Base-by-base conservation (phyloP, 805 yeast genomes). In the Zygotorulaspora chibaensis region DNA sequence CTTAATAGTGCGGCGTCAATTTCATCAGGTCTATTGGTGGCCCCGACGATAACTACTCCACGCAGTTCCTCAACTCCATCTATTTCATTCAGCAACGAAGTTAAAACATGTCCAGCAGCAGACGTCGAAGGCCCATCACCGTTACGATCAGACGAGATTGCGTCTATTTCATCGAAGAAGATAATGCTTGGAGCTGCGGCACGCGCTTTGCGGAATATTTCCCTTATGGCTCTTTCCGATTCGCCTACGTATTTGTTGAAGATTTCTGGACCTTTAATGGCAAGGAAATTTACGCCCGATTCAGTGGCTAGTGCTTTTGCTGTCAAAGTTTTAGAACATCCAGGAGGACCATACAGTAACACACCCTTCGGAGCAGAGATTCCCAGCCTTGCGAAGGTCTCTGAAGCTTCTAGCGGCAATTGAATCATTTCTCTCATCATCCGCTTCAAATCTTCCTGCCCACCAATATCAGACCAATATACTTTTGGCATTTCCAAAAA, bases 271-370 rank as follows among this genome's bases (percentile, higher is more conserved):
- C 99, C 99, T 64, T 93, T 93, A 7, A 91, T 96, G 0, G 98
- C 96, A 42, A 91, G 65, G 64, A 91, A 91, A 58, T 91, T 91
- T 40, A 91, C 76, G 0, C 97, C 97, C 1, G 96, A 84, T 66
- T 91, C 99, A 0, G 96, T 86, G 0, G 98, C 98, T 26, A 91
- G 69, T 0, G 97, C 97, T 60, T 91, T 91, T 1, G 97, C 98
- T 0, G 96, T 87, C 50, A 91, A 67, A 0, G 99, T 91, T 59
- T 91, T 91, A 9, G 97, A 90, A 69, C 98, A 91, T 12, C 99
- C 99, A 0, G 99, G 98, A 1, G 99, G 99, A 0, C 99, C 99
- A 65, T 93, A 93, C 16, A 93, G 71, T 38, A 93, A 66, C 1
- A 93, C 84, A 30, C 99, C 99, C 54, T 87, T 85, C 2, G 99